phyloP scores from a whole-genome alignment of 352 stramenopile genomes.

The Phytophthora constricta region DNA sequence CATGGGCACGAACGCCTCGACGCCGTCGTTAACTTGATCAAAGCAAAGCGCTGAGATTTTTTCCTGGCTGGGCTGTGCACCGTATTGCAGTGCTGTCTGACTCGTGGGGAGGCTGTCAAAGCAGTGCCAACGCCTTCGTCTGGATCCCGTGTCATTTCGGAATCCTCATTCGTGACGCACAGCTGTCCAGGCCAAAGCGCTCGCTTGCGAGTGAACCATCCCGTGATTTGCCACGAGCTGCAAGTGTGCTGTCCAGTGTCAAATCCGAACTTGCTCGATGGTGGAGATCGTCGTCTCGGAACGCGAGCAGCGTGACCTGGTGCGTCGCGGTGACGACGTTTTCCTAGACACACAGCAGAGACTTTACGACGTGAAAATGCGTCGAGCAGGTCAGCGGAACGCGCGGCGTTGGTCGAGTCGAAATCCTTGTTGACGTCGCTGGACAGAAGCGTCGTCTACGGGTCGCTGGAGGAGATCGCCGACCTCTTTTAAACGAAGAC shows the following conservation, averaged over 20 bases:
- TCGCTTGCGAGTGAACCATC: not conserved
- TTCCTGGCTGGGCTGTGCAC: constrained; percentile 18
- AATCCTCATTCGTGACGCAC: too few relatives aligned
- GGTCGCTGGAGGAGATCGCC: constrained; percentile 68
- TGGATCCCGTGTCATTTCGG: not conserved
- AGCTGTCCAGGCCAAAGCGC: too few relatives aligned
- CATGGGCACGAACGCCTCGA: constrained; percentile 13
- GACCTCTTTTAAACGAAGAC: constrained; percentile 68
- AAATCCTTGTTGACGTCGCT: constrained; percentile 60
- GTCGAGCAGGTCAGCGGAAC: not conserved
- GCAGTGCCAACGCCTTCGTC: not conserved
- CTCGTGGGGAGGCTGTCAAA: not conserved
- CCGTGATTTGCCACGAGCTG: not conserved
- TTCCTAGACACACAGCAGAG: constrained; percentile 54
- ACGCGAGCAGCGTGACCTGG: constrained; percentile 48
- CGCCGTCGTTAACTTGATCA: constrained; percentile 9
- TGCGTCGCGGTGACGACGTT: constrained; percentile 47
- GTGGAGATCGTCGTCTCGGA: constrained; percentile 38
- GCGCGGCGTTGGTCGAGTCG: constrained; percentile 1
- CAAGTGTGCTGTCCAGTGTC: too few relatives aligned
- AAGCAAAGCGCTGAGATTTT: constrained; percentile 13
- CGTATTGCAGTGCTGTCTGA: constrained; percentile 10
- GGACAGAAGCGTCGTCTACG: constrained; percentile 64
- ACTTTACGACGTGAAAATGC: constrained; percentile 40
- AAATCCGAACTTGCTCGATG: constrained; percentile 23